phyloP scores from a whole-genome alignment of 2,329 filamentous ascomycete genomes.

The Pseudogymnoascus sp. region DNA sequence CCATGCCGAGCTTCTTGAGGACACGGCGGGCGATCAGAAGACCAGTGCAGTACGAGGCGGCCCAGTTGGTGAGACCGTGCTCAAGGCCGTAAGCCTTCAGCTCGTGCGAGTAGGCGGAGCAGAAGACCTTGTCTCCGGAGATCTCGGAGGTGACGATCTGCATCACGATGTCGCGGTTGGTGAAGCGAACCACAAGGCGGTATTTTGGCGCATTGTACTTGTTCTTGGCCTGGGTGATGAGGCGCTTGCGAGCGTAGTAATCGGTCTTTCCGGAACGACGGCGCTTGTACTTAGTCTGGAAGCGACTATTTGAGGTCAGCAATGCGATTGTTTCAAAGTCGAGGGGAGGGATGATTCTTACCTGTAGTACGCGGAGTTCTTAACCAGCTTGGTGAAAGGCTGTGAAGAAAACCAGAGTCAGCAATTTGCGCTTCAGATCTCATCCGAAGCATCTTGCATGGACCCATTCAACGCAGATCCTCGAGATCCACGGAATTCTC shows the following conservation, averaged over 20 bases:
- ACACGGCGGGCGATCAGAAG: constrained; percentile 94
- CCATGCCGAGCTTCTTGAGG: constrained; percentile 92
- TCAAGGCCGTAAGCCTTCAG: constrained; percentile 94
- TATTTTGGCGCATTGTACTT: constrained; percentile 99
- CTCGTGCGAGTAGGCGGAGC: constrained; percentile 90
- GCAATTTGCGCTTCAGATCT: constrained; percentile 99
- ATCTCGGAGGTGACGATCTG: constrained; percentile 97
- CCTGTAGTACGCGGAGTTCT: constrained; percentile 99
- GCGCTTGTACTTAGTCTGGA: constrained; percentile 99
- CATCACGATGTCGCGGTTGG: constrained; percentile 98
- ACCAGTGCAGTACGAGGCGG: constrained; percentile 92
- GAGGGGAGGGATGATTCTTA: constrained; percentile 40
- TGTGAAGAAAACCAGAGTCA: constrained; percentile 72
- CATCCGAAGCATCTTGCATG: constrained; percentile 98
- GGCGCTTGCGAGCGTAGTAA: constrained; percentile 99
- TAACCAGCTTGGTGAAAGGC: constrained; percentile 89
- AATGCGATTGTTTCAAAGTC: constrained; percentile 22
- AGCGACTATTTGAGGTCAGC: constrained; percentile 58
- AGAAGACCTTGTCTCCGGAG: constrained; percentile 94
- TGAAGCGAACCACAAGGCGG: constrained; percentile 98
- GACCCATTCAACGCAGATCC: constrained; percentile 50
- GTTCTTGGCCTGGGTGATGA: constrained; percentile 99
- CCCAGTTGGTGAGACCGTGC: constrained; percentile 99
- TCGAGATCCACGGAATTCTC: constrained; percentile 16
- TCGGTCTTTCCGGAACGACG: constrained; percentile 96